These are phyloP conservation scores for Penicillium verrucosum DNA, from an alignment of 2,329 filamentous ascomycete genomes.

Conservation along the genomic window DNA sequence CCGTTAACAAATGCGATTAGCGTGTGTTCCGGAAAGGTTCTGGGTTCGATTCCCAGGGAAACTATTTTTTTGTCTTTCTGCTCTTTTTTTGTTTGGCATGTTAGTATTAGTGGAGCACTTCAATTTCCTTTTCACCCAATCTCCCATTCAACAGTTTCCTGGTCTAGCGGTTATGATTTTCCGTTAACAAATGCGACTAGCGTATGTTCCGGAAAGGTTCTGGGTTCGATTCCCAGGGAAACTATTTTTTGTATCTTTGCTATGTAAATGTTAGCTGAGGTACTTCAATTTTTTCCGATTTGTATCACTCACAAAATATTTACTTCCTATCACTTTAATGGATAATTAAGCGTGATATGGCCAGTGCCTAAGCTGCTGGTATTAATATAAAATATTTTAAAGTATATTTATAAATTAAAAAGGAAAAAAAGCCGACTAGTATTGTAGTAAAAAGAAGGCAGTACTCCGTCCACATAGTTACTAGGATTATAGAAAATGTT, in stretches of 20 bases:
- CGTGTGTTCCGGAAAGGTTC: slow-evolving; percentile 5
- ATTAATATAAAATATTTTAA: neutral
- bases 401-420: neutral
- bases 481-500: too few relatives aligned
- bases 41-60: slow-evolving; percentile 8
- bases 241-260: slow-evolving; percentile 1
- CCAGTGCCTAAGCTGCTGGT: neutral
- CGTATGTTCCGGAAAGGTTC: slow-evolving; percentile 3
- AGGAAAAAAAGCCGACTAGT: too few relatives aligned
- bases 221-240: slow-evolving; percentile 6
- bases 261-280: neutral
- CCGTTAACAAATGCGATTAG: slow-evolving; percentile 3
- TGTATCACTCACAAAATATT: neutral
- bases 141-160: neutral
- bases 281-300: neutral
- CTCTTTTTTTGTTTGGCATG: too few relatives aligned
- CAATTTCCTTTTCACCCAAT: too few relatives aligned
- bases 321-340: neutral
- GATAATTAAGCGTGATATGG: neutral
- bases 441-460: too few relatives aligned
- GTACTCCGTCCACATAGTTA: too few relatives aligned
- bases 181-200: neutral
- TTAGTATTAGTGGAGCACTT: too few relatives aligned
- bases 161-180: slow-evolving; percentile 6
- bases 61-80: neutral